Percentiles rank a stretch among this genome's conserved stretches.
phyloP scores from a whole-genome alignment of 306 rosid genomes.

The Canavalia ensiformis region DNA sequence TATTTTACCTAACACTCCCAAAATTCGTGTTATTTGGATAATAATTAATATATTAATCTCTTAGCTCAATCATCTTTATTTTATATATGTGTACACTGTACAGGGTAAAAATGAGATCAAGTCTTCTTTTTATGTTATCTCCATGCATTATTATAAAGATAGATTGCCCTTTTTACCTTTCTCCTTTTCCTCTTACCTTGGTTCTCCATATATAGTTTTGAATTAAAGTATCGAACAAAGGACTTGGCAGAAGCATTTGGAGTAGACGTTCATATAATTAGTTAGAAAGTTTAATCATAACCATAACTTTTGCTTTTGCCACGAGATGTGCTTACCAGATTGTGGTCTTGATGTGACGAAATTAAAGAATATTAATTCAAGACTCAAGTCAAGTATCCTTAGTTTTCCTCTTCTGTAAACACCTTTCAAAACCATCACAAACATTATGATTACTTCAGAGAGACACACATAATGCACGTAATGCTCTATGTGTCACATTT shows the following conservation, averaged over 20 bases:
- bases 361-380: slow-evolving; percentile 21
- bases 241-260: slow-evolving; percentile 15
- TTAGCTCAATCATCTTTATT: slow-evolving; percentile 18
- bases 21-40: slow-evolving; percentile 21
- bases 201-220: slow-evolving; percentile 40
- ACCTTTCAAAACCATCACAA: slow-evolving; percentile 21
- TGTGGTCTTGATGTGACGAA: slow-evolving; percentile 28
- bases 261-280: slow-evolving; percentile 35
- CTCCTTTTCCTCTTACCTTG: slow-evolving; percentile 39
- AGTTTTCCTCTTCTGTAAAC: slow-evolving; percentile 21
- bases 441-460: background rate
- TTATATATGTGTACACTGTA: background rate
- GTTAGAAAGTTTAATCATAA: slow-evolving; percentile 44
- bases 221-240: slow-evolving; percentile 53
- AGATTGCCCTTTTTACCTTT: slow-evolving; percentile 43
- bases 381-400: slow-evolving; percentile 1
- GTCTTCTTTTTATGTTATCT: slow-evolving; percentile 24
- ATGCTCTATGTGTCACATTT: slow-evolving; percentile 6
- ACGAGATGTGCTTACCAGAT: slow-evolving; percentile 40
- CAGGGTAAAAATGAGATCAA: background rate
- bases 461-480: background rate
- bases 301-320: slow-evolving; percentile 47
- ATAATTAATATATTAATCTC: slow-evolving; percentile 16
- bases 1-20: background rate
- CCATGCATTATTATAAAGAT: slow-evolving; percentile 44